A percentile compares a stretch with the other conserved stretches of the same genome.
Conservation (phyloP, 2,329 filamentous ascomycete genomes). For the Blastomyces emzantsi region DNA sequence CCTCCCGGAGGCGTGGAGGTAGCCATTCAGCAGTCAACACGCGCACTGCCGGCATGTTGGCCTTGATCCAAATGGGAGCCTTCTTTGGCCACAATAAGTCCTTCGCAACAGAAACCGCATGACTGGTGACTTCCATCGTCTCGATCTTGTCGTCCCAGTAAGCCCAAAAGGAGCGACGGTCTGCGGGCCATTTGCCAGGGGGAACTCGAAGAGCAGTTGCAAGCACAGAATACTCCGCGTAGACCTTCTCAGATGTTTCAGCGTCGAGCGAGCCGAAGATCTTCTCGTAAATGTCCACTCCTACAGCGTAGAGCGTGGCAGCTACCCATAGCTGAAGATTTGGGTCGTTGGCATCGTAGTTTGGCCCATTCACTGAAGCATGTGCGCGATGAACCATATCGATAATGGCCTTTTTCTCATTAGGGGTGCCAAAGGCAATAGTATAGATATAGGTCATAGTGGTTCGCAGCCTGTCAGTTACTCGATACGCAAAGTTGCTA, state of each 20-base stretch:
- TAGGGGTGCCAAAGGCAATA: constrained; percentile 27
- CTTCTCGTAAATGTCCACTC: constrained; percentile 30
- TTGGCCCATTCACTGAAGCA: constrained; percentile 24
- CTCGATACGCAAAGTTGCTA: constrained; percentile 33
- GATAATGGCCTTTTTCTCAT: constrained; percentile 30
- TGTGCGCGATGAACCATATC: constrained; percentile 32
- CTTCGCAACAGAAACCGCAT: constrained; percentile 23
- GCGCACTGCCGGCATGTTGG: constrained; percentile 22
- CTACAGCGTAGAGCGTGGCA: constrained; percentile 33
- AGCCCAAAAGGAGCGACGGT: constrained; percentile 28
- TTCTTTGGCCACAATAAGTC: constrained; percentile 25
- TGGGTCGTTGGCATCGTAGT: constrained; percentile 32
- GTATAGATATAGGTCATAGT: constrained; percentile 36
- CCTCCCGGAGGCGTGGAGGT: constrained; percentile 22
- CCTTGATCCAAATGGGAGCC: constrained; percentile 21
- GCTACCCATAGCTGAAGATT: constrained; percentile 36
- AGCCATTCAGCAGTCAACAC: constrained; percentile 25
- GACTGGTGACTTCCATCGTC: constrained; percentile 26
- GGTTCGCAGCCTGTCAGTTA: constrained; percentile 30
- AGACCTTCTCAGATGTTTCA: constrained; percentile 21
- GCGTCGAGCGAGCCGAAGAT: constrained; percentile 28
- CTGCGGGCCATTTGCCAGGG: constrained; percentile 30
- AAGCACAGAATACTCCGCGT: constrained; percentile 23
- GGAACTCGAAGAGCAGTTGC: constrained; percentile 25
- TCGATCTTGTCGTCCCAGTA: constrained; percentile 33